phyloP scores from a whole-genome alignment of 352 stramenopile genomes.

The Phytopythium boreale region DNA sequence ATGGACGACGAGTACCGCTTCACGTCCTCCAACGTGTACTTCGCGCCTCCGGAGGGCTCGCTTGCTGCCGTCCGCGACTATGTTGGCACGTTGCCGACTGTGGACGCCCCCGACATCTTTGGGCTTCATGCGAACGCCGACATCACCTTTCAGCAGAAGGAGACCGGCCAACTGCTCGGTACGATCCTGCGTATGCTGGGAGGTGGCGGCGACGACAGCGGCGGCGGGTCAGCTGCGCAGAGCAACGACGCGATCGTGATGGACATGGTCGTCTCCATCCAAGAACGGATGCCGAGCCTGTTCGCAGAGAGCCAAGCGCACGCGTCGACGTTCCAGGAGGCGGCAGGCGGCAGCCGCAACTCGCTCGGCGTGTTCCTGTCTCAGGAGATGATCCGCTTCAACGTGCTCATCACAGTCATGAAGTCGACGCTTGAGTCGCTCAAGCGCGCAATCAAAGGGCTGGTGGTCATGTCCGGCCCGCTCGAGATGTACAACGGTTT shows the following conservation, averaged over 20 bases:
- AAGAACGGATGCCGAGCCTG: conserved; percentile 67
- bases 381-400: conserved; percentile 91
- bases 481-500: conserved; percentile 93
- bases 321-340: conserved; percentile 76
- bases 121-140: conserved; percentile 92
- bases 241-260: conserved; percentile 80
- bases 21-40: conserved; percentile 75
- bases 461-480: conserved; percentile 89
- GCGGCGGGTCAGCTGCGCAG: conserved; percentile 34
- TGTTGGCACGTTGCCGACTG: conserved; percentile 72
- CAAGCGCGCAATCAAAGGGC: conserved; percentile 87
- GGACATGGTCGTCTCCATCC: conserved; percentile 81
- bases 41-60: conserved; percentile 60
- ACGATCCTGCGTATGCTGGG: conserved; percentile 76
- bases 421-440: conserved; percentile 81
- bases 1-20: conserved; percentile 89
- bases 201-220: conserved; percentile 40
- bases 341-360: conserved; percentile 86
- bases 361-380: conserved; percentile 91
- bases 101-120: conserved; percentile 90
- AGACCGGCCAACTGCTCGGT: conserved; percentile 72
- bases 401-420: conserved; percentile 87
- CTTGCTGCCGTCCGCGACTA: conserved; percentile 76
- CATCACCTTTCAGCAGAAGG: conserved; percentile 94
- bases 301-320: conserved; percentile 75